Base-by-base conservation (phyloP, 768 basidiomycete species). In the Brasilioporus rufonigricans region DNA sequence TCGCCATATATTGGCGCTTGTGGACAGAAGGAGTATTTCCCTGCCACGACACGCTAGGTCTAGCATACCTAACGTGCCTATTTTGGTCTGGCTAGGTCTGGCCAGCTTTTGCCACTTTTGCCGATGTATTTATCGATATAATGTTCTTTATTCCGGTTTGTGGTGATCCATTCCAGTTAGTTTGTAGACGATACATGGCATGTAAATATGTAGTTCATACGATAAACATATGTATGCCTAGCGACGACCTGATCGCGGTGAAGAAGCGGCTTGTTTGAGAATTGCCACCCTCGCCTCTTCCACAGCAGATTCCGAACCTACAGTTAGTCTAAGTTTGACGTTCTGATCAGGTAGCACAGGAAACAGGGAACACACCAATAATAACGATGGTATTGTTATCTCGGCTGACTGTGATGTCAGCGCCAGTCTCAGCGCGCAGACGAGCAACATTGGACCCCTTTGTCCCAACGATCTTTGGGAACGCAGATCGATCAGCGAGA, bases 401-500 rank as follows among this genome's bases (percentile, higher is more conserved):
- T 59, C 91, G 84, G 70, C 91, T 85, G 51, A 98, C 91, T 40
- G 84, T 91, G 63, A 98, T 93, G 66, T 96, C 93, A 51, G 94
- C 89, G 39, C 92, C 91, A 49, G 90, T 96, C 73, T 93, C 93
- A 48, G 81, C 81, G 52, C 94, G 85, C 49, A 98, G 80, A 46
- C 94, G 88, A 49, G 88, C 80, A 48, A 98, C 90, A 62, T 93
- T 98, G 26, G 92, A 77, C 50, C 94, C 94, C 74, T 95, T 96
- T 12, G 87, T 74, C 36, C 95, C 95, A 58, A 98, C 93, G 61
- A 98, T 95, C 61, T 92, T 80, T 14, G 95, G 94, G 84, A 98
- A 98, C 32, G 81, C 80, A 33, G 87, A 82, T 58, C 93, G 85
- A 67, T 93, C 89, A 38, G 84, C 75, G 39, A 96, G 77, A 10